Evolutionary conservation across 169 alveolate species (phyloP).

Genomic region (Cryptosporidium baileyi): DNA sequence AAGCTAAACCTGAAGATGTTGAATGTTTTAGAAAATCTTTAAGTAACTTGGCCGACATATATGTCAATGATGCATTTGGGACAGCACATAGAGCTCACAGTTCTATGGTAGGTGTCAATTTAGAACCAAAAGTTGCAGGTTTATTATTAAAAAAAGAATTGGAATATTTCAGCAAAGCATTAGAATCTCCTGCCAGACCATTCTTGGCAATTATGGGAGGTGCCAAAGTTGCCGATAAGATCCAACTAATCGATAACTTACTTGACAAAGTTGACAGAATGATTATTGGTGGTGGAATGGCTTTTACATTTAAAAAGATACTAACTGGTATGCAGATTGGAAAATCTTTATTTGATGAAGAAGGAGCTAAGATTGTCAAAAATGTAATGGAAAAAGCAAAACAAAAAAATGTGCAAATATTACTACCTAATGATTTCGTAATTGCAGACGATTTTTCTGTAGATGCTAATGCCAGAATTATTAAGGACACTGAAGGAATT

Average conservation of each 20-base stretch:
- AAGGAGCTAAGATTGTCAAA: constrained; percentile 92
- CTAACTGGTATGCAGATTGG: constrained; percentile 89
- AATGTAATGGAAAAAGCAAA: constrained; percentile 93
- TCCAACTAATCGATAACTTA: constrained; percentile 91
- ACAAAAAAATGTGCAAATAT: constrained; percentile 89
- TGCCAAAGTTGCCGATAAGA: constrained; percentile 97
- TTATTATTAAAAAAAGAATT: constrained; percentile 93
- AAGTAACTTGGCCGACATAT: constrained; percentile 92
- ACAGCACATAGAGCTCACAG: constrained; percentile 98
- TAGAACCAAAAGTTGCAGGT: constrained; percentile 92
- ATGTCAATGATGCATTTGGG: constrained; percentile 98
- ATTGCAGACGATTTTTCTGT: constrained; percentile 90
- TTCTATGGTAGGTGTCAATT: constrained; percentile 94
- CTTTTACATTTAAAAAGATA: constrained; percentile 94
- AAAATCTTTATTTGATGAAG: constrained; percentile 94
- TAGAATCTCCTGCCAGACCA: constrained; percentile 94
- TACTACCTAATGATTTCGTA: constrained; percentile 92
- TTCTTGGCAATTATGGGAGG: constrained; percentile 96
- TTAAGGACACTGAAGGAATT: constrained; percentile 88
- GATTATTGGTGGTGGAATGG: constrained; percentile 99
- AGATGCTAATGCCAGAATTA: constrained; percentile 83
- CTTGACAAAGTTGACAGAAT: constrained; percentile 92
- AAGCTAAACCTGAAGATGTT: constrained; percentile 83
- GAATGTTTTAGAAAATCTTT: constrained; percentile 88
- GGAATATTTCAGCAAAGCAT: constrained; percentile 93